phyloP scores from a whole-genome alignment of 805 yeast species.

The Kazachstania taianensis region DNA sequence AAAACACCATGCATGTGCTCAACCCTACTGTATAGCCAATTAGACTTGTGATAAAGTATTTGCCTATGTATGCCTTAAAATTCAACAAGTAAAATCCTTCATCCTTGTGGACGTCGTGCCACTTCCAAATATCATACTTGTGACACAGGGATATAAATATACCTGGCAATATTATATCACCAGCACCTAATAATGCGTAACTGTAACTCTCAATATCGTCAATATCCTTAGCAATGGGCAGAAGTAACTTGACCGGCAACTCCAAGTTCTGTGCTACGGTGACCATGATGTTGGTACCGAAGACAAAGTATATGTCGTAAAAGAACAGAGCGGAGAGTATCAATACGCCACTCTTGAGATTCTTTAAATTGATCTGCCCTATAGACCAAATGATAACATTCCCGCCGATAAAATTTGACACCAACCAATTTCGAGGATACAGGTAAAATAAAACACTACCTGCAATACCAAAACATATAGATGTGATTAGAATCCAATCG shows the following conservation, averaged over 20 bases:
- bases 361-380: slow-evolving; percentile 30
- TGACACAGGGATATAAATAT: slow-evolving; percentile 41
- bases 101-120: slow-evolving; percentile 27
- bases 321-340: slow-evolving; percentile 41
- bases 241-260: slow-evolving; percentile 33
- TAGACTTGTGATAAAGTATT: slow-evolving; percentile 40
- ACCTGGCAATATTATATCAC: slow-evolving; percentile 59
- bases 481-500: slow-evolving; percentile 25
- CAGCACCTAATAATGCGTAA: slow-evolving; percentile 43
- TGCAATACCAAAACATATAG: slow-evolving; percentile 13
- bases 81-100: slow-evolving; percentile 33
- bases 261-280: slow-evolving; percentile 47
- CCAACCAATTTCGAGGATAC: slow-evolving; percentile 35
- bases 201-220: slow-evolving; percentile 5
- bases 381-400: slow-evolving; percentile 38
- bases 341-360: slow-evolving; percentile 37
- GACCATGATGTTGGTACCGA: slow-evolving; percentile 50
- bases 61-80: slow-evolving; percentile 27
- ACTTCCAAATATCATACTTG: slow-evolving; percentile 41
- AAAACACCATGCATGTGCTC: slow-evolving; percentile 32
- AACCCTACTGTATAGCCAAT: slow-evolving; percentile 42
- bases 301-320: slow-evolving; percentile 61
- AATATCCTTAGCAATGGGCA: slow-evolving; percentile 15
- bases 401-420: slow-evolving; percentile 35
- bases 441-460: slow-evolving; percentile 16